A percentile compares a stretch with the other conserved stretches of the same genome.
phyloP scores from a whole-genome alignment of 2,329 filamentous ascomycete species.

The Tolypocladium guangdongense region DNA sequence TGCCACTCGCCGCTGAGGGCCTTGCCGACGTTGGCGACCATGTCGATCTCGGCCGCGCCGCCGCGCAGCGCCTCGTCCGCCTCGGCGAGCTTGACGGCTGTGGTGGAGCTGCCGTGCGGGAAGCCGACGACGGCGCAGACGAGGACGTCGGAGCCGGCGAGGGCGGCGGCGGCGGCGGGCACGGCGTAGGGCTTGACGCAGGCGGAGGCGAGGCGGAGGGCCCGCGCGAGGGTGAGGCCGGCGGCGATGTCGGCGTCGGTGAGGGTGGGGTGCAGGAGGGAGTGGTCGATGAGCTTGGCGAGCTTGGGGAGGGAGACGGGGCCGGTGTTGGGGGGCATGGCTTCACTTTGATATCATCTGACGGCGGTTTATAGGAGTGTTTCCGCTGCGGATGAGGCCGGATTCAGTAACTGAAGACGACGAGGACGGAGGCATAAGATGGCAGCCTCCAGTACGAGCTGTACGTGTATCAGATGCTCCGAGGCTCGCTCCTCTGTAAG shows the following conservation, averaged over 20 bases:
- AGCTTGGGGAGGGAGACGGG: conserved; percentile 33
- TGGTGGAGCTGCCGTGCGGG: conserved; percentile 47
- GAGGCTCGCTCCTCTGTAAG: not conserved
- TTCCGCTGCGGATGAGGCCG: no score
- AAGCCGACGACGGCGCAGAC: conserved; percentile 51
- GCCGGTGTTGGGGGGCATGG: conserved; percentile 14
- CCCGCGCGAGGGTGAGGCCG: conserved; percentile 36
- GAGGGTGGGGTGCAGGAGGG: conserved; percentile 50
- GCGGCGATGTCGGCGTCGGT: conserved; percentile 41
- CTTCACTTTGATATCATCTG: not conserved
- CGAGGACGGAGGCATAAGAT: not conserved
- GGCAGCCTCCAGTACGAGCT: no score
- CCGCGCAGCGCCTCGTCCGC: conserved; percentile 33
- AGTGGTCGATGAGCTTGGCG: conserved; percentile 49
- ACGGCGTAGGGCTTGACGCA: conserved; percentile 49
- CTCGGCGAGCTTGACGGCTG: conserved; percentile 41
- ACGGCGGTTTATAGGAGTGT: not conserved
- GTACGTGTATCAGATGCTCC: not conserved
- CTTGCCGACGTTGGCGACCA: conserved; percentile 52
- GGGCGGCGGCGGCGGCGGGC: conserved; percentile 32
- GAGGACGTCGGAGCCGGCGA: conserved; percentile 35
- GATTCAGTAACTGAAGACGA: not conserved
- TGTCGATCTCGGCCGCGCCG: conserved; percentile 45
- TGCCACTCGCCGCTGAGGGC: conserved; percentile 44
- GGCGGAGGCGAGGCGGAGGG: conserved; percentile 40